These are phyloP conservation scores for Hericium coralloides DNA, from an alignment of 768 basidiomycete species.

Conservation along the genomic window DNA sequence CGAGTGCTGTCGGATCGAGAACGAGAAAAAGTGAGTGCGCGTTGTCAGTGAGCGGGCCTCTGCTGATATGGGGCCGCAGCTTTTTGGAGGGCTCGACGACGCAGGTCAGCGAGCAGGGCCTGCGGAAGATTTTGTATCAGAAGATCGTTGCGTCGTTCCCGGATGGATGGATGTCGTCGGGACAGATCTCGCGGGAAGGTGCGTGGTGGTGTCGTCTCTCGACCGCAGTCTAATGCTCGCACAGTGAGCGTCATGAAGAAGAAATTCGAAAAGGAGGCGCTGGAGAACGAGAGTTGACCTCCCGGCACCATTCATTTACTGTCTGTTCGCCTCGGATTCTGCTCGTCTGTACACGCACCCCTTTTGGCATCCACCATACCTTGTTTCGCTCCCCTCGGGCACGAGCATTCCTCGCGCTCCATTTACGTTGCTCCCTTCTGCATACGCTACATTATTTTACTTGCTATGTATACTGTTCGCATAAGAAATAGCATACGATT, in stretches of 20 bases:
- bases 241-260: constrained; percentile 55
- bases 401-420: too few species aligned
- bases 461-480: too few species aligned
- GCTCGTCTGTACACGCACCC: too few species aligned
- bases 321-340: too few species aligned
- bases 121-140: constrained; percentile 74
- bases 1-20: constrained; percentile 64
- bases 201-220: constrained; percentile 17
- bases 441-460: too few species aligned
- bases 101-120: constrained; percentile 72
- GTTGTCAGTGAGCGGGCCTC: background rate
- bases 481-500: too few species aligned
- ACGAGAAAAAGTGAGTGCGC: constrained; percentile 49
- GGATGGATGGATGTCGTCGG: constrained; percentile 77
- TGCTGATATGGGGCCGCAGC: constrained; percentile 16
- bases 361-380: too few species aligned
- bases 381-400: too few species aligned
- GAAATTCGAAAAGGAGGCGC: constrained; percentile 61
- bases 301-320: background rate
- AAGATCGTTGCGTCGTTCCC: constrained; percentile 83
- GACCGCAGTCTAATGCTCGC: background rate
- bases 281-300: constrained; percentile 41
- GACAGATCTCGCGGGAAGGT: constrained; percentile 85
- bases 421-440: too few species aligned
- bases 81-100: constrained; percentile 57